These are phyloP conservation scores for Pythium coloratum DNA, from an alignment of 352 stramenopile species.

Conservation along the genomic window DNA sequence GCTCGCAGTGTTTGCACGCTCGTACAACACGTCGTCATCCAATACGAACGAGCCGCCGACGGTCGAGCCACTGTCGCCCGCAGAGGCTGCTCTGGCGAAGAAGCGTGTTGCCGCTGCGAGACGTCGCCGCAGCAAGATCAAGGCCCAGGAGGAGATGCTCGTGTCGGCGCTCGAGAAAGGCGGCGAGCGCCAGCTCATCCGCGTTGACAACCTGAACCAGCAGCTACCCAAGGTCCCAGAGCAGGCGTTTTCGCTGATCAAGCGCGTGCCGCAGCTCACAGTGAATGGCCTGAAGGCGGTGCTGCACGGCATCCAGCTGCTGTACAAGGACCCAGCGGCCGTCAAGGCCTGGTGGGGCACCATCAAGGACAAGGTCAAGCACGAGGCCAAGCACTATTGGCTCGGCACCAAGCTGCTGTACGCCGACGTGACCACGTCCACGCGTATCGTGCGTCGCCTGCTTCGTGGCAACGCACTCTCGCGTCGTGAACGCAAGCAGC, in stretches of 20 bases:
- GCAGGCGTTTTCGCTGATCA: conserved; percentile 64
- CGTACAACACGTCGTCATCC: conserved; percentile 43
- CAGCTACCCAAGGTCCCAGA: conserved; percentile 75
- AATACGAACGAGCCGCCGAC: conserved; percentile 33
- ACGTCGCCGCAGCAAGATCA: conserved; percentile 76
- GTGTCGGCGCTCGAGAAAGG: conserved; percentile 78
- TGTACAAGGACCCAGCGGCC: conserved; percentile 59
- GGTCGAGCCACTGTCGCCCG: conserved; percentile 29
- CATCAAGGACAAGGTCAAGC: conserved; percentile 82
- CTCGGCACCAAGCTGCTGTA: conserved; percentile 96
- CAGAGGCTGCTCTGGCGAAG: conserved; percentile 60
- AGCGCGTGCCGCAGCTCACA: conserved; percentile 66
- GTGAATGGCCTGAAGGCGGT: conserved; percentile 54
- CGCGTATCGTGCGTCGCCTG: conserved; percentile 90
- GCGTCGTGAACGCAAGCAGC: conserved; percentile 95
- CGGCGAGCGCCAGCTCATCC: conserved; percentile 75
- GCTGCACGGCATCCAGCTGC: conserved; percentile 54
- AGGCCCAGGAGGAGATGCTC: conserved; percentile 77
- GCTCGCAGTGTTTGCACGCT: conserved; percentile 36
- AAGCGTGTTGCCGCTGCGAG: conserved; percentile 77
- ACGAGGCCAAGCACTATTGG: conserved; percentile 96
- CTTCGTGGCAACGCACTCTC: conserved; percentile 93
- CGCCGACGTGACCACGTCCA: conserved; percentile 94
- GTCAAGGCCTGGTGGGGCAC: conserved; percentile 63
- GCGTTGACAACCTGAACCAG: conserved; percentile 76